These are phyloP conservation scores for Kodamaea neixiangensis DNA, from an alignment of 805 yeast genomes.

Conservation along the genomic window DNA sequence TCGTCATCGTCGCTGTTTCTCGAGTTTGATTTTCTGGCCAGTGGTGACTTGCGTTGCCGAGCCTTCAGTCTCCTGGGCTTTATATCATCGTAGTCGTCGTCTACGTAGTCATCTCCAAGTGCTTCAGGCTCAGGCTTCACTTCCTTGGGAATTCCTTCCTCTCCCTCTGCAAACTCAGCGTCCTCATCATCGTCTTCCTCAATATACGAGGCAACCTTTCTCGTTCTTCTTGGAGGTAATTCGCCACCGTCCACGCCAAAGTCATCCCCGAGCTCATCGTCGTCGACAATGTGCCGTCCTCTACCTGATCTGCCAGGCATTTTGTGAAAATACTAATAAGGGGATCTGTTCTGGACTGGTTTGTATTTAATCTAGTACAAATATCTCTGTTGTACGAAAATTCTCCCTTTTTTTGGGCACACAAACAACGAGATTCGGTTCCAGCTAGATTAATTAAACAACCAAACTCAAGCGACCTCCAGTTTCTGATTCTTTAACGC, in stretches of 20 bases:
- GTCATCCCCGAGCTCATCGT: slow-evolving; percentile 24
- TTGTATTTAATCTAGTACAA: neutral
- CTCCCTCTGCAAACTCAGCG: slow-evolving; percentile 9
- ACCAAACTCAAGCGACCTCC: neutral
- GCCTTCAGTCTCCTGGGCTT: neutral
- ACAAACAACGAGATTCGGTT: neutral
- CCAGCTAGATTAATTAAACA: neutral
- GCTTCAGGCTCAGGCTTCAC: slow-evolving; percentile 1
- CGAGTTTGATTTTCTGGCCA: slow-evolving; percentile 17
- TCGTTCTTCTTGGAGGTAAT: slow-evolving; percentile 19
- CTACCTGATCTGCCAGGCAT: slow-evolving; percentile 14
- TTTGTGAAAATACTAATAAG: neutral
- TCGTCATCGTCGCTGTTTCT: slow-evolving; percentile 16
- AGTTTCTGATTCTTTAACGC: neutral
- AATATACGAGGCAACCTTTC: slow-evolving; percentile 14
- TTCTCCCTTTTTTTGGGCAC: neutral
- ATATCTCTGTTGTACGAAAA: neutral
- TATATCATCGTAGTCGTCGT: slow-evolving; percentile 10
- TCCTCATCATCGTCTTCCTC: slow-evolving; percentile 20
- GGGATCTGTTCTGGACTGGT: neutral
- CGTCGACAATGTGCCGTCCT: slow-evolving; percentile 14
- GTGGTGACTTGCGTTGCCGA: slow-evolving; percentile 7
- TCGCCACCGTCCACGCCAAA: slow-evolving; percentile 7
- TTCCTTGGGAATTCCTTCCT: slow-evolving; percentile 8
- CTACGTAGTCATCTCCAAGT: slow-evolving; percentile 11